Conservation (phyloP, 2,329 filamentous ascomycete genomes). For the Furcasterigmium furcatum region DNA sequence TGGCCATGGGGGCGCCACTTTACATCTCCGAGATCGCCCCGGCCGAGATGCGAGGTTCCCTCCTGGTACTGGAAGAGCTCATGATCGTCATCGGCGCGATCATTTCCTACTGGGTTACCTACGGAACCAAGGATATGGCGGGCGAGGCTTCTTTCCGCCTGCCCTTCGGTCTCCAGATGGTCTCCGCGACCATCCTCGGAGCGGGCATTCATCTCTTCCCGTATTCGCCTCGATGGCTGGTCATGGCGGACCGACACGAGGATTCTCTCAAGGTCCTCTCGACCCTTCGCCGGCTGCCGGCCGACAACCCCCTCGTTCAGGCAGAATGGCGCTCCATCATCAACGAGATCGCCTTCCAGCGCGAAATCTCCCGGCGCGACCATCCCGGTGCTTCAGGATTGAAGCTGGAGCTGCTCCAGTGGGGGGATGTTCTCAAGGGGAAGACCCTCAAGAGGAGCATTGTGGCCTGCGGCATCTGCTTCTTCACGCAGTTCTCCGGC, state of each 20-base stretch:
- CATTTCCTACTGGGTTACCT: slow-evolving; percentile 52
- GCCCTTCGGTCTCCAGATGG: slow-evolving; percentile 42
- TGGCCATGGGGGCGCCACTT: slow-evolving; percentile 23
- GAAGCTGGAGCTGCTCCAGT: slow-evolving; percentile 39
- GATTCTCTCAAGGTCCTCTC: slow-evolving; percentile 32
- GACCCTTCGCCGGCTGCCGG: slow-evolving; percentile 35
- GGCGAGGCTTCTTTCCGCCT: slow-evolving; percentile 40
- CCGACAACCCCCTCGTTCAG: slow-evolving; percentile 36
- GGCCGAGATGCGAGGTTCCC: slow-evolving; percentile 31
- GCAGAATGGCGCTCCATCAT: slow-evolving; percentile 46
- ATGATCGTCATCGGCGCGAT: slow-evolving; percentile 49
- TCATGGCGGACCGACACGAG: slow-evolving; percentile 29
- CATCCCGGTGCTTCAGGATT: slow-evolving; percentile 27
- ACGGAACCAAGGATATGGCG: slow-evolving; percentile 40
- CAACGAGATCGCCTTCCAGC: slow-evolving; percentile 43
- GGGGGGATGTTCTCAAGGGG: slow-evolving; percentile 43
- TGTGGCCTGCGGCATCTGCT: slow-evolving; percentile 28
- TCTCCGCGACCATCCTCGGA: slow-evolving; percentile 32
- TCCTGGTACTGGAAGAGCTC: slow-evolving; percentile 47
- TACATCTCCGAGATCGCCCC: slow-evolving; percentile 29
- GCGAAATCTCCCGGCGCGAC: slow-evolving; percentile 31
- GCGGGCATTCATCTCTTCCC: slow-evolving; percentile 40
- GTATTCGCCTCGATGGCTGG: slow-evolving; percentile 42
- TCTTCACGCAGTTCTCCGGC: slow-evolving; percentile 20
- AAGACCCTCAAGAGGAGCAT: slow-evolving; percentile 37